Evolutionary conservation across 306 rosid species (phyloP).

Genomic region (Pterocarpus santalinus): DNA sequence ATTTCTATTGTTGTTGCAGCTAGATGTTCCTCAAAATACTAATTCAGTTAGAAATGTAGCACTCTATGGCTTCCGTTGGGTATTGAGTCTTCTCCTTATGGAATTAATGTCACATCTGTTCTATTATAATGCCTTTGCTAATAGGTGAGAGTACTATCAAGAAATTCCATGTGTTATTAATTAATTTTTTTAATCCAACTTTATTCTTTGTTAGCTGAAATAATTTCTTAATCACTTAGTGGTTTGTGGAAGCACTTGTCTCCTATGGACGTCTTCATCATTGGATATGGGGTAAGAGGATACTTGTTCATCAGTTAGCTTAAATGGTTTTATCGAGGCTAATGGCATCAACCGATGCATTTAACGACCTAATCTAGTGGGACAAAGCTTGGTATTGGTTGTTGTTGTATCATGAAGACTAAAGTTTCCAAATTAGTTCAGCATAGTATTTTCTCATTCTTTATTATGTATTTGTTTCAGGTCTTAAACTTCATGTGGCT

Average conservation of each 20-base stretch:
- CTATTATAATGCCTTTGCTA: constrained; percentile 90
- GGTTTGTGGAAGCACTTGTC: constrained; percentile 82
- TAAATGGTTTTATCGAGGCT: constrained; percentile 27
- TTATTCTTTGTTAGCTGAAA: constrained; percentile 43
- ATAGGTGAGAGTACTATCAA: constrained; percentile 67
- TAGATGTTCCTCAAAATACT: constrained; percentile 75
- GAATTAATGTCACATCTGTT: constrained; percentile 85
- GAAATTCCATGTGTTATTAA: constrained; percentile 19
- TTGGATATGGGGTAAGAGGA: constrained; percentile 94
- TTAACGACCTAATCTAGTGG: constrained; percentile 29
- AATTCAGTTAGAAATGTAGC: constrained; percentile 59
- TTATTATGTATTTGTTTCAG: constrained; percentile 58
- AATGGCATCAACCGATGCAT: constrained; percentile 3
- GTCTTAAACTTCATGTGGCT: constrained; percentile 98
- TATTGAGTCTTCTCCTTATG: constrained; percentile 75
- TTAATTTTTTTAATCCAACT: constrained; percentile 14
- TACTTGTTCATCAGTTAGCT: constrained; percentile 29
- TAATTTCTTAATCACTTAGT: constrained; percentile 55
- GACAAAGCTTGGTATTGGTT: constrained; percentile 19
- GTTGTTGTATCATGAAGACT: constrained; percentile 20
- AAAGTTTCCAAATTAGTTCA: constrained; percentile 31
- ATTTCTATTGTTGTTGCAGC: constrained; percentile 61
- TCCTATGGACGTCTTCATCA: constrained; percentile 83
- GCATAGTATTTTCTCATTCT: constrained; percentile 23
- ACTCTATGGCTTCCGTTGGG: constrained; percentile 80